Percentiles rank a stretch among this genome's conserved stretches.
Conservation (phyloP, 2,329 filamentous ascomycete species). For the Aspergillus terreus region DNA sequence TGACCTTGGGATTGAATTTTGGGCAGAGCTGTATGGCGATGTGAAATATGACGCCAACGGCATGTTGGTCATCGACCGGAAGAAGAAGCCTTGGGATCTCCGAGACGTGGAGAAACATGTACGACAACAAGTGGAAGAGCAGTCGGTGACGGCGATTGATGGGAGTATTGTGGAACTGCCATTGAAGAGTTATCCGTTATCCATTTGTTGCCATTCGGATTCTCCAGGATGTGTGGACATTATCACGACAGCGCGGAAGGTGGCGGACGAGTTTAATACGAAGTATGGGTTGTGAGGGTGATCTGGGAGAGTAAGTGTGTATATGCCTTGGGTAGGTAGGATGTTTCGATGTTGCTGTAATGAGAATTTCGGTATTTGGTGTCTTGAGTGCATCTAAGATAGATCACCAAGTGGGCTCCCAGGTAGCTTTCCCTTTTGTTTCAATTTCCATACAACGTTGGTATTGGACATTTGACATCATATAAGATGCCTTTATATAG, state of each 20-base stretch:
- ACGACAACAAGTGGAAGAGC: slow-evolving; percentile 39
- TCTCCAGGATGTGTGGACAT: slow-evolving; percentile 46
- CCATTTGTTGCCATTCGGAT: slow-evolving; percentile 48
- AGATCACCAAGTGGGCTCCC: too few relatives aligned
- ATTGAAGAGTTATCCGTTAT: slow-evolving; percentile 40
- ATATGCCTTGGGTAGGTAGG: too few relatives aligned
- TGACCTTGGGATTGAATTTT: slow-evolving; percentile 52
- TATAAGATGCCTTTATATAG: too few relatives aligned
- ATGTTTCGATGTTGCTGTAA: too few relatives aligned
- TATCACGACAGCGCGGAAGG: slow-evolving; percentile 36
- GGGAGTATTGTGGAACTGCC: slow-evolving; percentile 38
- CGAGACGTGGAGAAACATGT: slow-evolving; percentile 42
- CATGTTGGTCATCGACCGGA: slow-evolving; percentile 54
- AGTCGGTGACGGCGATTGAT: slow-evolving; percentile 41
- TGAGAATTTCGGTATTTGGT: too few relatives aligned
- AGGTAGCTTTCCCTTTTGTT: too few relatives aligned
- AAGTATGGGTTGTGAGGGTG: slow-evolving; percentile 16
- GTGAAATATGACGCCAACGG: slow-evolving; percentile 53
- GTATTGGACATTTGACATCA: too few relatives aligned
- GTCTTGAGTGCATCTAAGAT: too few relatives aligned
- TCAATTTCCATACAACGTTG: too few relatives aligned
- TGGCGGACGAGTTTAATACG: slow-evolving; percentile 42
- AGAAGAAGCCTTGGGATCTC: slow-evolving; percentile 51
- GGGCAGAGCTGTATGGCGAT: slow-evolving; percentile 54
- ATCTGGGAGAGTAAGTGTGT: background rate